These are phyloP conservation scores for Peniophora sp. DNA, from an alignment of 1,284 basidiomycete species.

Conservation along the genomic window DNA sequence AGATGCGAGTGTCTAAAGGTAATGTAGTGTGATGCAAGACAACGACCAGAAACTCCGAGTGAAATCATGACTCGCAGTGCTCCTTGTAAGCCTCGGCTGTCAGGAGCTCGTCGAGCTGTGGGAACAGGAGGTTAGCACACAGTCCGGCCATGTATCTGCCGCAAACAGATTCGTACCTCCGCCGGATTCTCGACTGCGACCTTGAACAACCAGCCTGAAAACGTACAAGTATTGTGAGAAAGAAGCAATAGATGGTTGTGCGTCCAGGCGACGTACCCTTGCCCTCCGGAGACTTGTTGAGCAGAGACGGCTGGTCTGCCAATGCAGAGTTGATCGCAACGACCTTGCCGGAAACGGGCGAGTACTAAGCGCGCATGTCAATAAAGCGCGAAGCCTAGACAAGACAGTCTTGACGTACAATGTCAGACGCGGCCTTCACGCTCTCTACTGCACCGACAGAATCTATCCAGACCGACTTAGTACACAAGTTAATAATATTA, in stretches of 20 bases:
- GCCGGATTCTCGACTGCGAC: conserved; percentile 74
- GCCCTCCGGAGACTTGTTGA: conserved; percentile 87
- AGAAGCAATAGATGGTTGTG: not conserved
- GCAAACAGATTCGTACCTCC: conserved; percentile 48
- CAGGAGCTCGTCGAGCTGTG: conserved; percentile 69
- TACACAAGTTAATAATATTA: not conserved
- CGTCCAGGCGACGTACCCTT: conserved; percentile 53
- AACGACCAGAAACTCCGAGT: not conserved
- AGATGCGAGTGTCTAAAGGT: not conserved
- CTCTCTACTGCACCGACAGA: conserved; percentile 95
- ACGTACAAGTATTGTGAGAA: not conserved
- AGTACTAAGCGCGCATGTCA: conserved; percentile 49
- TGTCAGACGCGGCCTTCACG: conserved; percentile 96
- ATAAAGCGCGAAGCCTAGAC: not conserved
- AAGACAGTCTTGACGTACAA: conserved; percentile 34
- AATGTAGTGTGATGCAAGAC: conserved; percentile 12
- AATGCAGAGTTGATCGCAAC: conserved; percentile 76
- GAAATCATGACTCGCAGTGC: conserved; percentile 47
- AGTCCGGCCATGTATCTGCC: not conserved
- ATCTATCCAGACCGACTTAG: conserved; percentile 38
- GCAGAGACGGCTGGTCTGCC: conserved; percentile 63
- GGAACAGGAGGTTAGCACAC: not conserved
- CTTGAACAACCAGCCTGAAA: conserved; percentile 91
- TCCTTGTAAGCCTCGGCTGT: conserved; percentile 74
- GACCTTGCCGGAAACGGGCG: conserved; percentile 84